phyloP scores from a whole-genome alignment of 306 rosid species.

The Lagenaria siceraria region DNA sequence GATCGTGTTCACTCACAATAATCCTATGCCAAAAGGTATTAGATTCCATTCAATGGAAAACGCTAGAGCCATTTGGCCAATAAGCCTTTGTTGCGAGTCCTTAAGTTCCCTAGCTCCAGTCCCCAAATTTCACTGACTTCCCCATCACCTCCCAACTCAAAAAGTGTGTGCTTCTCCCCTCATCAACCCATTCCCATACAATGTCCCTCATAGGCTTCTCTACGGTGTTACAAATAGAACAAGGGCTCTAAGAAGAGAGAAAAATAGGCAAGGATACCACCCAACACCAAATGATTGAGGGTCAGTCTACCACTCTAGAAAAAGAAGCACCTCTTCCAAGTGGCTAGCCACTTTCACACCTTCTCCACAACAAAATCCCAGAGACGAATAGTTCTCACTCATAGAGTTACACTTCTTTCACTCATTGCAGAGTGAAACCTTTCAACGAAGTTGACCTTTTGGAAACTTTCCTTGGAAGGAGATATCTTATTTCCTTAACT shows the following conservation, averaged over 20 bases:
- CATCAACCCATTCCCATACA: background rate
- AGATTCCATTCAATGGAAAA: too few relatives aligned
- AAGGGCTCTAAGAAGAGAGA: background rate
- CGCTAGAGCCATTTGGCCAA: too few relatives aligned
- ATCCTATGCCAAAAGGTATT: too few relatives aligned
- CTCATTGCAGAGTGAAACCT: background rate
- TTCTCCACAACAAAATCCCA: background rate
- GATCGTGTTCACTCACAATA: too few relatives aligned
- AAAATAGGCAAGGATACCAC: background rate
- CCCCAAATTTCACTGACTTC: too few relatives aligned
- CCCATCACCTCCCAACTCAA: background rate
- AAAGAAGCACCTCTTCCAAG: background rate
- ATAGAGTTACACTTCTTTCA: background rate
- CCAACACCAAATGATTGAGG: background rate
- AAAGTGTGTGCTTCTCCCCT: background rate
- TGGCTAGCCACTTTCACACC: background rate
- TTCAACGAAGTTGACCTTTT: background rate
- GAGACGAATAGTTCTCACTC: background rate
- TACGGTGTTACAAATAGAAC: background rate
- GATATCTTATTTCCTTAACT: background rate
- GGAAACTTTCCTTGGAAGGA: background rate
- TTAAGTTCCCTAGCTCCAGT: too few relatives aligned
- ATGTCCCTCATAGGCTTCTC: background rate
- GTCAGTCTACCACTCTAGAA: background rate
- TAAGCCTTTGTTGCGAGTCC: background rate